Base-by-base conservation (phyloP, 2,329 filamentous ascomycete genomes). In the Metarhizium brunneum region DNA sequence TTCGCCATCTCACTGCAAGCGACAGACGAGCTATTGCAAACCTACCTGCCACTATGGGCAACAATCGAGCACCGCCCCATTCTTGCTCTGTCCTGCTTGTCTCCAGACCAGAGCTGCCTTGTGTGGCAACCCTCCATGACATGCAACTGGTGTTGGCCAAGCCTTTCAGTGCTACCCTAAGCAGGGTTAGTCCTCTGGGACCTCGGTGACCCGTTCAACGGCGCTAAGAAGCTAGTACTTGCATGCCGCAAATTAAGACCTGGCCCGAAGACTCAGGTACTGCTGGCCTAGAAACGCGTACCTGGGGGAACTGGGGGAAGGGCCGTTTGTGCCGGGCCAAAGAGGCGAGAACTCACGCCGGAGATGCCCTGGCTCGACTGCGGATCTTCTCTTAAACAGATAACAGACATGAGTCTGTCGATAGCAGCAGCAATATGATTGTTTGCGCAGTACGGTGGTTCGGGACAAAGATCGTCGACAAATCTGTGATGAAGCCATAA, bases 171-270 rank as follows among this genome's bases (percentile, higher is more conserved):
- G 53, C 55, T 47, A 60, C 57, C 55, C 54, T 45, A 16, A 54
- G 45, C 58, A 57, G 57, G 58, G 58, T 57, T 57, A n/a, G 32
- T 35, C 50, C 16, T 40, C 54, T 52, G 56, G 54, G 54, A 53
- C 49, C 32, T 42, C 36, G 48, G 54, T 43, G 45, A 50, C 51
- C 55, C 55, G 56, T 56, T 43, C 40, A 45, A 40, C 43, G 57
- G 55, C 57, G 55, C 55, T 50, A 55, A 55, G 32, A 36, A 32
- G 48, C 52, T 40, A 18, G 18, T 18, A 52, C 56, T 50, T 54
- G 42, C 29, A 43, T 47, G 53, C 40, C 16, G 43, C 40, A 47
- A 20, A 45, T 32, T 7, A 10, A 42, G 30, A 53, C 36, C 30
- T 52, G 35, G 35, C 43, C 35, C 30, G 50, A 40, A 32, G 38